phyloP scores from a whole-genome alignment of 2,329 filamentous ascomycete species.

The Botrytis aclada region DNA sequence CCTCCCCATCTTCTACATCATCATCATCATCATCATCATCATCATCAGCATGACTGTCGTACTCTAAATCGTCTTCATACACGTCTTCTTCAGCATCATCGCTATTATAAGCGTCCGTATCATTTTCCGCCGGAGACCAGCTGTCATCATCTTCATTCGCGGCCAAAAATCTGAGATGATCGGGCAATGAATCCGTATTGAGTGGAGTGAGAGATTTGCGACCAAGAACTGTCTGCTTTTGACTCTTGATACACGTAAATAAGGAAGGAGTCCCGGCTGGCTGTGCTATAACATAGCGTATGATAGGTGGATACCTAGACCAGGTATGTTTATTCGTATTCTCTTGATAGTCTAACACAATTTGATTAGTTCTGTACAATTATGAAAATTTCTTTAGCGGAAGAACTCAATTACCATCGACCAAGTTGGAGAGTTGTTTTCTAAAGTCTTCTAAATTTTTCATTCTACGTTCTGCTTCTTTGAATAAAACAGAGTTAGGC shows the following conservation, averaged over 20 bases:
- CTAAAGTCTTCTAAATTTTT: not conserved
- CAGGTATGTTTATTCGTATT: not conserved
- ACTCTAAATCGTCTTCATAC: not conserved
- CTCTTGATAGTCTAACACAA: not conserved
- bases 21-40: not conserved
- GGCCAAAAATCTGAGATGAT: not conserved
- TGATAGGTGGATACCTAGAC: not conserved
- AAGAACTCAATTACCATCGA: not conserved
- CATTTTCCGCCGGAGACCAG: too few species aligned
- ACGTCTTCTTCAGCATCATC: not conserved
- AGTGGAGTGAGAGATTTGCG: not conserved
- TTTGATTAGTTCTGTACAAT: not conserved
- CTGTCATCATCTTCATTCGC: not conserved
- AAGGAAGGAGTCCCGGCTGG: too few species aligned
- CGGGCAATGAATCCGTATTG: not conserved
- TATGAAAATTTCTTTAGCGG: not conserved
- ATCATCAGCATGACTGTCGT: not conserved
- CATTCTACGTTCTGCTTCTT: not conserved
- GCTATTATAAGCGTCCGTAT: not conserved
- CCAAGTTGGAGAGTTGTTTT: not conserved
- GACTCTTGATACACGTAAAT: not conserved
- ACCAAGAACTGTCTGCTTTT: not conserved
- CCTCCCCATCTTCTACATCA: not conserved
- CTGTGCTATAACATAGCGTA: conserved; percentile 10
- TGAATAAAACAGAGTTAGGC: not conserved